Base-by-base conservation (phyloP, 352 stramenopile genomes). In the Phytophthora europaea region DNA sequence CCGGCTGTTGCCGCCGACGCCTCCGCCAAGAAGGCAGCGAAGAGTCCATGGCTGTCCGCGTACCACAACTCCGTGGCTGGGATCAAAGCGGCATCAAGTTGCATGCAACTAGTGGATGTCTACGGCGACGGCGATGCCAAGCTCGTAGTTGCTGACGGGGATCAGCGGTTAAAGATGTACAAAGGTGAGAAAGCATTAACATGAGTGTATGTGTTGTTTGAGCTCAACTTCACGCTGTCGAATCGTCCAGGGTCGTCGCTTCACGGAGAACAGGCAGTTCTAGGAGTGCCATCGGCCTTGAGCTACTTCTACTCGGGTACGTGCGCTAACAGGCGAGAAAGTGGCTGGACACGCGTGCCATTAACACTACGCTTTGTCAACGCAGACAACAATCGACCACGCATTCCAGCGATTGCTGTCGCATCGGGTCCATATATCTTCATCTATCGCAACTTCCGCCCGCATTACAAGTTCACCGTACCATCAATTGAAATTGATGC, bases 381-480 rank as follows among this genome's bases (percentile, higher is more conserved):
- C 48, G 38, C 31, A 80, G 91, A 96, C 65, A 85, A 78, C 9
- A 86, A 72, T 55, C 79, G 86, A 3, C 90, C 91, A 18, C 84
- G 89, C 12, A 89, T 94, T 20, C 92, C 93, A 33, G 87, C 89
- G 2, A 87, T 98, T 34, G 93, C 93, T 10, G 91, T 98, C 13
- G 91, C 91, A 6, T 93, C 90, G 0, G 90, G 90, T 7, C 87
- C 91, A 20, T 94, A 87, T 70, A 89, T 98, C 51, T 98, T 96
- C 82, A 97, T 97, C 51, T 98, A 98, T 69, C 89, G 91, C 60
- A 97, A 97, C 73, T 93, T 98, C 67, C 83, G 90, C 3, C 92
- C 92, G 4, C 94, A 98, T 69, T 97, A 95, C 79, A 98, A 97
- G 67, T 97, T 98, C 68, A 95, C 88, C 9, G 77, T 95, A 4